Evolutionary conservation across 2,329 filamentous ascomycete species (phyloP).

Genomic region (Diaporthe citriasiana): DNA sequence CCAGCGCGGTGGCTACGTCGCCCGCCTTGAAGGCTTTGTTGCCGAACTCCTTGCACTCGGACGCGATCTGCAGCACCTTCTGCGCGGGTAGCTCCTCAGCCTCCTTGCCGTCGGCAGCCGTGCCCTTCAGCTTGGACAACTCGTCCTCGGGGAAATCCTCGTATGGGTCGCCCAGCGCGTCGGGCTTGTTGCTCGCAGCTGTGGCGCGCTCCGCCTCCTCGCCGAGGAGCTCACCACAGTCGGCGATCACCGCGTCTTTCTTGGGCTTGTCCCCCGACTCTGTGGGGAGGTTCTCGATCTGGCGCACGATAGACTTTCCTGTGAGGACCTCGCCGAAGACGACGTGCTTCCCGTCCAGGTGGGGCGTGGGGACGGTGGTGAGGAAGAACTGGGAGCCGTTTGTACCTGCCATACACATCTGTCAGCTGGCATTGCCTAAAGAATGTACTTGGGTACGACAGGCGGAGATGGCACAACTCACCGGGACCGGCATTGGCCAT

Average conservation of each 20-base stretch:
- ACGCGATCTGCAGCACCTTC: slow-evolving; percentile 82
- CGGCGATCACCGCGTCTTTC: slow-evolving; percentile 79
- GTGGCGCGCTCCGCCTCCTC: slow-evolving; percentile 73
- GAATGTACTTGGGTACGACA: no score
- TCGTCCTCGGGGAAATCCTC: slow-evolving; percentile 97
- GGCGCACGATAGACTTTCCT: slow-evolving; percentile 90
- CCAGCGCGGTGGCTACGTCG: slow-evolving; percentile 78
- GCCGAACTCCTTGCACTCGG: slow-evolving; percentile 90
- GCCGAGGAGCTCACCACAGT: slow-evolving; percentile 85
- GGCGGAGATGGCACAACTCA: slow-evolving; percentile 57
- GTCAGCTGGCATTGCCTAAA: not conserved
- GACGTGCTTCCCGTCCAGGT: slow-evolving; percentile 96
- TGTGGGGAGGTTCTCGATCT: slow-evolving; percentile 88
- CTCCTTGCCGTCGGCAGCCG: slow-evolving; percentile 51
- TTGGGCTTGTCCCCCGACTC: slow-evolving; percentile 82
- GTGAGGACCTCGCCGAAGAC: slow-evolving; percentile 95
- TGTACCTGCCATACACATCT: slow-evolving; percentile 71
- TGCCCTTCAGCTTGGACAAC: slow-evolving; percentile 50
- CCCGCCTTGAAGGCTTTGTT: slow-evolving; percentile 92
- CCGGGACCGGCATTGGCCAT: slow-evolving; percentile 98
- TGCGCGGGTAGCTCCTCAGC: slow-evolving; percentile 72
- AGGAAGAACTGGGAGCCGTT: slow-evolving; percentile 99
- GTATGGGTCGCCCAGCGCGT: slow-evolving; percentile 89
- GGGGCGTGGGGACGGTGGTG: slow-evolving; percentile 94
- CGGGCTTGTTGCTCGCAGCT: slow-evolving; percentile 74